These are phyloP conservation scores for Bombardia bombarda DNA, from an alignment of 495 filamentous ascomycete genomes.

Conservation along the genomic window DNA sequence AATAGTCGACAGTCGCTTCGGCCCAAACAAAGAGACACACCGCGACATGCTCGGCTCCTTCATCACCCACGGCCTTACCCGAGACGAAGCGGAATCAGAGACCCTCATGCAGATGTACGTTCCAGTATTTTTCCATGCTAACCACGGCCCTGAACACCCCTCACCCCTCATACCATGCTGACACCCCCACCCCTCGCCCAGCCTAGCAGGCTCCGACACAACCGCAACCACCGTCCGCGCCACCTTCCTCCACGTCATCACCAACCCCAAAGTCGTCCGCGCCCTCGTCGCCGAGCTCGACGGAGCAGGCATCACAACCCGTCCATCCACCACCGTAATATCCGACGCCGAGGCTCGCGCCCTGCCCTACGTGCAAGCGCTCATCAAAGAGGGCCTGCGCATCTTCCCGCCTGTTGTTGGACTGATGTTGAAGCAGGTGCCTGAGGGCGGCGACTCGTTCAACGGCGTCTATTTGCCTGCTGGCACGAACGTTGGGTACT, in stretches of 20 bases:
- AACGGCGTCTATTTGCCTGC: constrained; percentile 39
- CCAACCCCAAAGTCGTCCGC: constrained; percentile 23
- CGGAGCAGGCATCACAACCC: constrained; percentile 3
- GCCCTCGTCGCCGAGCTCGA: constrained; percentile 52
- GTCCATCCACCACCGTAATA: constrained; percentile 18
- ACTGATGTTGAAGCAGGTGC: neutral
- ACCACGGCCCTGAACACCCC: constrained; percentile 18
- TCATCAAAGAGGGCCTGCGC: constrained; percentile 38
- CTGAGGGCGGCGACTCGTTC: constrained; percentile 17
- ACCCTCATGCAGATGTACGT: constrained; percentile 28
- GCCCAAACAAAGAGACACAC: constrained; percentile 3
- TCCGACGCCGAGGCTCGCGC: constrained; percentile 29
- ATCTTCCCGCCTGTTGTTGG: constrained; percentile 22
- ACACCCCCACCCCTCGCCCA: constrained; percentile 11
- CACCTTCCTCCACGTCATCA: constrained; percentile 44
- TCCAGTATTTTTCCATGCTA: constrained; percentile 27
- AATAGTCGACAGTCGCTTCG: constrained; percentile 26
- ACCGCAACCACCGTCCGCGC: constrained; percentile 52
- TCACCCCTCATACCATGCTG: neutral
- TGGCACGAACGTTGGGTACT: constrained; percentile 37
- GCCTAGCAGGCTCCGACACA: constrained; percentile 47
- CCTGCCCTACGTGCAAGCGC: constrained; percentile 39
- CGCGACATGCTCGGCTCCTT: constrained; percentile 41
- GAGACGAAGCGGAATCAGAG: constrained; percentile 29
- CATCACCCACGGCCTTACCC: constrained; percentile 33